A percentile compares a stretch with the other conserved stretches of the same genome.
Evolutionary conservation across 306 rosid genomes (phyloP).

Genomic region (Trichosanthes truncata): DNA sequence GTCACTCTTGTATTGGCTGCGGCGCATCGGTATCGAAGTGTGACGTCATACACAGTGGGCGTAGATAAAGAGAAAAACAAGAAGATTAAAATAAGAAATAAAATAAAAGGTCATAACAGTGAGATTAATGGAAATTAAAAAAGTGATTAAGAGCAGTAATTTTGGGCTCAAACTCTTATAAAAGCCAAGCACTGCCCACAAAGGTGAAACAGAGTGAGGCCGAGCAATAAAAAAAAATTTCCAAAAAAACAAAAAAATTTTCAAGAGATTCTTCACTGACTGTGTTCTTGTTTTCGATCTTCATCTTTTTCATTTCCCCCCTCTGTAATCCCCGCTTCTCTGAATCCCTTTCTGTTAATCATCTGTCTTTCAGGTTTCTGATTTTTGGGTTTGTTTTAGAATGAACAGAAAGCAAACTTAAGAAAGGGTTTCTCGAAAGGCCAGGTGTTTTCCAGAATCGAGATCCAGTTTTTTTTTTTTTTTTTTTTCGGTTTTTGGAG

Average conservation of each 20-base stretch:
- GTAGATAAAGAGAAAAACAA: neutral
- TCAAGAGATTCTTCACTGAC: neutral
- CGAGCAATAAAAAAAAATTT: neutral
- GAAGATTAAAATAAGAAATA: neutral
- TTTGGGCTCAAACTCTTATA: neutral
- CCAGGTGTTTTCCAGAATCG: conserved; percentile 99
- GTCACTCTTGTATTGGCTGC: neutral
- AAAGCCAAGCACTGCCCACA: neutral
- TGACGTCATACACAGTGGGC: neutral
- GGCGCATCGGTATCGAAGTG: neutral
- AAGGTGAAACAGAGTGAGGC: conserved; percentile 1
- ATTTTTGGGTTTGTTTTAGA: conserved; percentile 79
- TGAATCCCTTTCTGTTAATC: conserved; percentile 99
- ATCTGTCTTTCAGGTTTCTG: conserved; percentile 79
- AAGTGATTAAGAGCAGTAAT: neutral
- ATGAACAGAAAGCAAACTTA: conserved; percentile 50
- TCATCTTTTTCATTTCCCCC: conserved; percentile 17
- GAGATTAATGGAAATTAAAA: neutral
- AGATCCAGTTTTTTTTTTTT: conserved; percentile 54
- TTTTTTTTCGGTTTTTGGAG: neutral
- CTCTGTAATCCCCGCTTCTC: conserved; percentile 87
- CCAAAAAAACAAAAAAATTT: neutral
- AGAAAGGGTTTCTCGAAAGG: conserved; percentile 51
- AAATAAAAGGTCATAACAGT: neutral
- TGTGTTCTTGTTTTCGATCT: neutral